Percentiles rank a stretch among this genome's conserved stretches.
Evolutionary conservation across 768 basidiomycete genomes (phyloP).

Genomic region (Podaxis sp.): DNA sequence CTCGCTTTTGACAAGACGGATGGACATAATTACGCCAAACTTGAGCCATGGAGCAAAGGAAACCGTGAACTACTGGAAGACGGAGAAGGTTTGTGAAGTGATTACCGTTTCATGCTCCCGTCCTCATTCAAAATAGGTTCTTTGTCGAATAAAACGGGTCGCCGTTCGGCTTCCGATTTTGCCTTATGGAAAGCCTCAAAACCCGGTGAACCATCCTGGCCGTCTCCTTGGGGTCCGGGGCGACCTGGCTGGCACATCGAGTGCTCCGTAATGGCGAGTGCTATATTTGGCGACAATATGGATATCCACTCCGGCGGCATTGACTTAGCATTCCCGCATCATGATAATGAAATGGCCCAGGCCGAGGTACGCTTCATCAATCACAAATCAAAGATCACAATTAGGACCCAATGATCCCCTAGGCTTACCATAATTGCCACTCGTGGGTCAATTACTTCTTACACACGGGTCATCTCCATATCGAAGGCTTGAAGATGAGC

Average conservation of each 20-base stretch:
- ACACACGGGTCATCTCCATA: constrained; percentile 97
- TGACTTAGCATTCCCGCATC: constrained; percentile 98
- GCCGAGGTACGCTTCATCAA: constrained; percentile 64
- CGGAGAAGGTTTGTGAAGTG: constrained; percentile 71
- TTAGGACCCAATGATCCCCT: constrained; percentile 10
- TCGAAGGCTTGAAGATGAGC: constrained; percentile 98
- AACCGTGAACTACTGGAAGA: constrained; percentile 88
- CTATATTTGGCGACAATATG: constrained; percentile 85
- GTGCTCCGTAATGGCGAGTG: constrained; percentile 97
- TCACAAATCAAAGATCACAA: constrained; percentile 9
- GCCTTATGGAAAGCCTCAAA: constrained; percentile 98
- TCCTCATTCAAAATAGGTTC: constrained; percentile 30
- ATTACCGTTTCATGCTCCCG: neutral
- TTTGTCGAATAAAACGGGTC: constrained; percentile 50
- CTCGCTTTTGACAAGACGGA: constrained; percentile 73
- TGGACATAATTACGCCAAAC: constrained; percentile 86
- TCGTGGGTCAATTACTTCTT: constrained; percentile 99
- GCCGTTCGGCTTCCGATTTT: constrained; percentile 88
- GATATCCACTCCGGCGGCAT: constrained; percentile 98
- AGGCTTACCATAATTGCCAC: constrained; percentile 92
- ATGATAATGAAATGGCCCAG: constrained; percentile 98
- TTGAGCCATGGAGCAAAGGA: constrained; percentile 95
- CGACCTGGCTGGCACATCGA: constrained; percentile 99
- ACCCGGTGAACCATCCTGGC: constrained; percentile 95
- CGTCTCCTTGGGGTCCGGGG: constrained; percentile 94